Percentiles rank a stretch among this genome's conserved stretches.
These are phyloP conservation scores for Achlya hypogyna DNA, from an alignment of 352 stramenopile species.

Conservation along the genomic window DNA sequence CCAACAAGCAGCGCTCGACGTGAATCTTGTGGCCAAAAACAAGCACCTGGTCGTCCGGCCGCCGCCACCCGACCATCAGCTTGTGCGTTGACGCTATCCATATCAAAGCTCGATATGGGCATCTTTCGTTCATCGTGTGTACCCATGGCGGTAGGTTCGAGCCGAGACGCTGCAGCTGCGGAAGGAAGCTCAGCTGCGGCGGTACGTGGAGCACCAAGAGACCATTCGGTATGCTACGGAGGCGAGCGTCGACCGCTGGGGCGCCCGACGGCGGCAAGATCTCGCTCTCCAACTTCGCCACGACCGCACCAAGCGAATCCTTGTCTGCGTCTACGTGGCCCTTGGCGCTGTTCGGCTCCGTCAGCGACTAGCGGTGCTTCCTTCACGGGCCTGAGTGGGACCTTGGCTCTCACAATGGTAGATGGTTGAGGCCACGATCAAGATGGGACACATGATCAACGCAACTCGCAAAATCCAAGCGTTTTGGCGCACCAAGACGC, in stretches of 20 bases:
- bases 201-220: neutral
- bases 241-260: constrained; percentile 12
- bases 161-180: neutral
- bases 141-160: neutral
- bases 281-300: neutral
- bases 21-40: constrained; percentile 7
- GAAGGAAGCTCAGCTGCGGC: neutral
- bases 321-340: neutral
- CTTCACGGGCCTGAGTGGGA: too few species aligned
- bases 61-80: neutral
- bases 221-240: neutral
- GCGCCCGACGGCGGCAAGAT: neutral
- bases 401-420: too few species aligned
- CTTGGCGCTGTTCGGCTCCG: neutral
- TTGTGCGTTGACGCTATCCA: neutral
- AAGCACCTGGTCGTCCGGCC: neutral
- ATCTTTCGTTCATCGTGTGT: too few species aligned
- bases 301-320: neutral
- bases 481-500: constrained; percentile 13
- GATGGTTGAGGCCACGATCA: neutral
- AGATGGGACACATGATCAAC: neutral
- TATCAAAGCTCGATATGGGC: too few species aligned
- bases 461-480: constrained; percentile 6
- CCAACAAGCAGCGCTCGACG: neutral
- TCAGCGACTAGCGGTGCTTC: neutral